These are phyloP conservation scores for Trichoderma erinaceum DNA, from an alignment of 495 filamentous ascomycete genomes.

Conservation along the genomic window DNA sequence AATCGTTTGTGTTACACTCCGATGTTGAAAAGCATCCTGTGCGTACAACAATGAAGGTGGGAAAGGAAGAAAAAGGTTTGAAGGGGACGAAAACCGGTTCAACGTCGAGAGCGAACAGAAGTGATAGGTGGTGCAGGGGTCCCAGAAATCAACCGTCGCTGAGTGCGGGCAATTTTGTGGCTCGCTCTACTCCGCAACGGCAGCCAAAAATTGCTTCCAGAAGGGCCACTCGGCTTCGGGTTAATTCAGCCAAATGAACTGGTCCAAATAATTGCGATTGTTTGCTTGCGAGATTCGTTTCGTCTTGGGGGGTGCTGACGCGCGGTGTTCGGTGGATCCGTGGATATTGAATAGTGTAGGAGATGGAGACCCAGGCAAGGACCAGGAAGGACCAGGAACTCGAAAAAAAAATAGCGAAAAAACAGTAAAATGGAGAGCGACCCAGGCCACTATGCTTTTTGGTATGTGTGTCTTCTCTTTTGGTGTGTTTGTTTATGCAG, in stretches of 20 bases:
- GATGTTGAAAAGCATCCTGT: slow-evolving; percentile 10
- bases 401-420: background rate
- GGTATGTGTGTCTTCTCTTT: background rate
- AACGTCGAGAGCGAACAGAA: background rate
- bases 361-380: slow-evolving; percentile 3
- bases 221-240: slow-evolving; percentile 10
- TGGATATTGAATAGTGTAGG: slow-evolving; percentile 3
- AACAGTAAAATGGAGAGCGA: background rate
- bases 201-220: background rate
- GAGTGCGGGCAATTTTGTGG: background rate
- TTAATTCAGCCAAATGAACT: background rate
- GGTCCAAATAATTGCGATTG: background rate
- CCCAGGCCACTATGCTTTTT: background rate
- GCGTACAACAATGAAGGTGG: slow-evolving; percentile 1
- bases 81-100: background rate
- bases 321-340: background rate
- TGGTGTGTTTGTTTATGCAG: slow-evolving; percentile 9
- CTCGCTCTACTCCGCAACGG: background rate
- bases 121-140: background rate
- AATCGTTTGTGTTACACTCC: background rate
- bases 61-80: background rate
- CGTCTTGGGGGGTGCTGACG: slow-evolving; percentile 6
- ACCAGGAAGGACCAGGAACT: slow-evolving; percentile 4
- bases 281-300: slow-evolving; percentile 9
- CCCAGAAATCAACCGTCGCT: background rate